Base-by-base conservation (phyloP, 108 stramenopile species). In the Pseudonitzschia pungens region DNA sequence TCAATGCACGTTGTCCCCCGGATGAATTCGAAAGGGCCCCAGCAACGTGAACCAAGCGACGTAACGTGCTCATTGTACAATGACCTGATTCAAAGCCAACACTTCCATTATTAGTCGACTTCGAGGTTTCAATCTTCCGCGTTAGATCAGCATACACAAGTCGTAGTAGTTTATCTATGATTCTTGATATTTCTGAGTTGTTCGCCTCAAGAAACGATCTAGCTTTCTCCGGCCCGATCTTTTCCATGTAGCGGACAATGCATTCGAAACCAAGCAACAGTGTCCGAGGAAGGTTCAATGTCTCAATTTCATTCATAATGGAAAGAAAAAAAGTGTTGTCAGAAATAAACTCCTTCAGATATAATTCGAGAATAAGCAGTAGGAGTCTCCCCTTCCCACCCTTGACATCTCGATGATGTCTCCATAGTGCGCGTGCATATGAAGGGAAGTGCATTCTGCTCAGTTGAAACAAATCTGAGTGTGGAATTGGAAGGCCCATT, bases 401-500 rank as follows among this genome's bases (percentile, higher is more conserved):
- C 43, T 74, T 80, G 42, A 63, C 43, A 33, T 71, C 73, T 28
- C 86, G 79, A 62, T 92, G 90, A 63, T 95, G 81, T 22, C 90
- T 81, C 91, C 94, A 92, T 20, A 95, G 71, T 11, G 94, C 85
- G 20, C 94, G 76, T 29, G 91, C 88, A 74, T 85, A 95, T 0
- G 94, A 95, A 29, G 88, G 76, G 57, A 89, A 91, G 53, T 92
- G 84, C 82, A 91, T 95, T 11, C 81, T 60, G 53, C 89, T 88
- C 64, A 95, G 55, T 57, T 89, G 89, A 6, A 74, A 54, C 44
- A 95, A 77, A 70, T 95, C 87, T 22, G 90, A 89, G 76, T 90
- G 88, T 55, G 94, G 91, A 33, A 95, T 72, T 24, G 94, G 77
- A 9, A 95, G 81, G 4, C 91, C 91, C 91, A 95, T 92, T 56